Conservation (phyloP, 2,329 filamentous ascomycete genomes). For the Talaromyces atroroseus region DNA sequence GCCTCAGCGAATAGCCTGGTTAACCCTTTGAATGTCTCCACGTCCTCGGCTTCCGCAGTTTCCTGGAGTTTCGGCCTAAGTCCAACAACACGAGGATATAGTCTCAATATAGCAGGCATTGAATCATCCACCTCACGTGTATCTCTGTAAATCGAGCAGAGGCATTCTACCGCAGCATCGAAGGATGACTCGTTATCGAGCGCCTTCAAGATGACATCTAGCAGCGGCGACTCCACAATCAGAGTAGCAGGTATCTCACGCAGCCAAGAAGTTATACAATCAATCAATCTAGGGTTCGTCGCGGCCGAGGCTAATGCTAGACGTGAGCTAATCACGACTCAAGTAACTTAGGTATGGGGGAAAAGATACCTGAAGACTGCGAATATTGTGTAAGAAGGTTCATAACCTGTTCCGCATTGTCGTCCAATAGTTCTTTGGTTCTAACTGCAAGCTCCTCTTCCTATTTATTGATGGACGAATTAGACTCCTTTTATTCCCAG, state of each 20-base stretch:
- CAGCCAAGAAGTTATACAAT: conserved; percentile 96
- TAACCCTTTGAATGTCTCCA: conserved; percentile 78
- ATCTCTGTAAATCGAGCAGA: conserved; percentile 87
- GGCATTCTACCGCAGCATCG: conserved; percentile 82
- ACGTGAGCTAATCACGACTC: conserved; percentile 17
- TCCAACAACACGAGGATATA: conserved; percentile 75
- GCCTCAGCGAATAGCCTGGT: conserved; percentile 90
- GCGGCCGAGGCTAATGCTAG: conserved; percentile 60
- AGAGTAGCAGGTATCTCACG: conserved; percentile 81
- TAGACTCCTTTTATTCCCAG: conserved; percentile 40
- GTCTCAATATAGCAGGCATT: conserved; percentile 69
- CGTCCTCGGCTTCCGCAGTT: conserved; percentile 73
- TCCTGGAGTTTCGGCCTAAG: conserved; percentile 71
- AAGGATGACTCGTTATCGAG: conserved; percentile 71
- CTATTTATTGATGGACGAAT: conserved; percentile 52
- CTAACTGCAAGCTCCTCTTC: conserved; percentile 88
- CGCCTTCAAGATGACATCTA: conserved; percentile 74
- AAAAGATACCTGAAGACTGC: conserved; percentile 70
- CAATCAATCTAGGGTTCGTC: conserved; percentile 82
- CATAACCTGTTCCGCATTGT: conserved; percentile 85
- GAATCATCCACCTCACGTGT: conserved; percentile 92
- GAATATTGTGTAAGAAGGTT: conserved; percentile 83
- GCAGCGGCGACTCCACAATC: conserved; percentile 77
- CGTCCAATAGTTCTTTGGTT: conserved; percentile 81
- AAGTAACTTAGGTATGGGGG: background rate